A percentile compares a stretch with the other conserved stretches of the same genome.
Conservation (phyloP, 441 rosid species). For the Adansonia gregorii region DNA sequence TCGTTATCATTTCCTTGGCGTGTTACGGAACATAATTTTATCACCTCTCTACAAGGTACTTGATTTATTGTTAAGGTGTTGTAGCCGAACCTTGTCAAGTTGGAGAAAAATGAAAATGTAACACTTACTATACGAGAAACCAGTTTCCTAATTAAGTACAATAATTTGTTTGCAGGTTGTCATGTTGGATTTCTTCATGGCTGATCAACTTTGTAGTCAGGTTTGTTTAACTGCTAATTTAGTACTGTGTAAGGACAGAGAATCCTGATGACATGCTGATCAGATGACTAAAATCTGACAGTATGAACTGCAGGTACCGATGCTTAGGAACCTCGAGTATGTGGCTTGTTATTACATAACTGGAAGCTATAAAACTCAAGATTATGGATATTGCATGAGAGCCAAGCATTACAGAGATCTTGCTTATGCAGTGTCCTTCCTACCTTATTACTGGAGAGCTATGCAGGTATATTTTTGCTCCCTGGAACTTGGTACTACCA, state of each 20-base stretch:
- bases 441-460: slow-evolving; percentile 99
- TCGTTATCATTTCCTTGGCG: slow-evolving; percentile 69
- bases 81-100: not conserved
- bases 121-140: not conserved
- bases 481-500: not conserved
- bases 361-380: slow-evolving; percentile 87
- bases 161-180: slow-evolving; percentile 46
- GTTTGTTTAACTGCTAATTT: slow-evolving; percentile 35
- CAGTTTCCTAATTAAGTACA: slow-evolving; percentile 17
- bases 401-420: slow-evolving; percentile 79
- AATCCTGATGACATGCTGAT: not conserved
- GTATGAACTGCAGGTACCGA: slow-evolving; percentile 56
- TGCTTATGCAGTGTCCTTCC: slow-evolving; percentile 93
- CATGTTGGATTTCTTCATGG: slow-evolving; percentile 99
- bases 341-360: slow-evolving; percentile 92
- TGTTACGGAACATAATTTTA: slow-evolving; percentile 72
- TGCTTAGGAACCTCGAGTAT: slow-evolving; percentile 81
- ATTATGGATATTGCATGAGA: slow-evolving; percentile 86
- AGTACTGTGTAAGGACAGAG: slow-evolving; percentile 7
- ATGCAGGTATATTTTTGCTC: slow-evolving; percentile 70
- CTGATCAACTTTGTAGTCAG: slow-evolving; percentile 98
- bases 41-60: slow-evolving; percentile 92
- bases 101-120: not conserved
- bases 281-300: not conserved
- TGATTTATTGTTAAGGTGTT: not conserved